These are phyloP conservation scores for Annulohypoxylon truncatum DNA, from an alignment of 2,329 filamentous ascomycete genomes.

Conservation along the genomic window DNA sequence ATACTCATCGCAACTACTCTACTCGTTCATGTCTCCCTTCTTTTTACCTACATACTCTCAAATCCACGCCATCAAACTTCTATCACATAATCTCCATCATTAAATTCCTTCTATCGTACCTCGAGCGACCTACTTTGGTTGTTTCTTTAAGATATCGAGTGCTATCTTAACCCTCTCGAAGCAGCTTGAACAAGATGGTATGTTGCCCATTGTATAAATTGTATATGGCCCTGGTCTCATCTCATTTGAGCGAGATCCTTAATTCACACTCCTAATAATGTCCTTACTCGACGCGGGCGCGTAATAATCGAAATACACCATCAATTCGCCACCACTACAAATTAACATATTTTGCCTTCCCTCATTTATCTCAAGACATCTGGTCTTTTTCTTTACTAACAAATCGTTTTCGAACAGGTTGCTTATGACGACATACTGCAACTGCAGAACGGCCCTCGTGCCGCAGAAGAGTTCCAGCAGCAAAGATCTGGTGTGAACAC, in stretches of 20 bases:
- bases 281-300: background rate
- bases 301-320: background rate
- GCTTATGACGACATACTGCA: slow-evolving; percentile 47
- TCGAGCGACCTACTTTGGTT: background rate
- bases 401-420: slow-evolving; percentile 38
- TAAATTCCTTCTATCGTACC: background rate
- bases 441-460: slow-evolving; percentile 42
- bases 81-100: background rate
- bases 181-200: slow-evolving; percentile 6
- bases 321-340: background rate
- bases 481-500: slow-evolving; percentile 27
- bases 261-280: background rate
- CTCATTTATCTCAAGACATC: background rate
- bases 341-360: background rate
- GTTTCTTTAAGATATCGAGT: background rate
- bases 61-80: background rate
- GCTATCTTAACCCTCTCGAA: background rate
- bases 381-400: slow-evolving; percentile 15
- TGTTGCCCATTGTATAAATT: background rate
- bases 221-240: background rate
- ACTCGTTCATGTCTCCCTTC: background rate
- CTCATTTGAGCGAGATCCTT: background rate
- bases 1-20: background rate
- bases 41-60: no score
- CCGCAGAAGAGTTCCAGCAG: slow-evolving; percentile 40